Percentiles rank a stretch among this genome's conserved stretches.
Conservation (phyloP, 1,139 yeast genomes). For the Kodamaea plutei region DNA sequence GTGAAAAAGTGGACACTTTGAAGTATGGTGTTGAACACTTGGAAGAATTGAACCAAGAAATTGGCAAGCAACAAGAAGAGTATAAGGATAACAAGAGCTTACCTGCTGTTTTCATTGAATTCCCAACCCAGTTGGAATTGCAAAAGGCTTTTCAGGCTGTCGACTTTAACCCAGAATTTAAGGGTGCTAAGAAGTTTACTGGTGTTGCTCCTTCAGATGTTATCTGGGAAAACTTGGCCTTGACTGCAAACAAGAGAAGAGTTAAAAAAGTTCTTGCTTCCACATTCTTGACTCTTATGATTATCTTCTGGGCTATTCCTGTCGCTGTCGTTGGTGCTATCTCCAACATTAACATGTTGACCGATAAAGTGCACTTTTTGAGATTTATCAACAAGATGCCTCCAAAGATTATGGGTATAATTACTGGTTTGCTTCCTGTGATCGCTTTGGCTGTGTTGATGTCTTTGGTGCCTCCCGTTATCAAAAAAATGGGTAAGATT, state of each 20-base stretch:
- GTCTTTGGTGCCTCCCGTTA: slow-evolving; percentile 75
- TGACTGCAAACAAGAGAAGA: slow-evolving; percentile 40
- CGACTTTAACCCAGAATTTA: slow-evolving; percentile 63
- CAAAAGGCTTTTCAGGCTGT: slow-evolving; percentile 85
- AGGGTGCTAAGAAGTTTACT: slow-evolving; percentile 56
- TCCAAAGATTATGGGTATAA: slow-evolving; percentile 49
- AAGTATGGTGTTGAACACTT: slow-evolving; percentile 63
- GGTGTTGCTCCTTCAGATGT: slow-evolving; percentile 72
- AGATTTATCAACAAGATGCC: slow-evolving; percentile 66
- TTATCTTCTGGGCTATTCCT: slow-evolving; percentile 82
- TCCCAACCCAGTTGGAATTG: slow-evolving; percentile 80
- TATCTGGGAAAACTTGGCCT: slow-evolving; percentile 70
- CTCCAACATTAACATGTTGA: slow-evolving; percentile 66
- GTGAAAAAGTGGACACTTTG: slow-evolving; percentile 83
- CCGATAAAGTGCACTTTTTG: slow-evolving; percentile 57
- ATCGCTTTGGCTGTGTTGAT: slow-evolving; percentile 62
- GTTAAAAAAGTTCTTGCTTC: slow-evolving; percentile 37
- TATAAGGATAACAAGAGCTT: slow-evolving; percentile 44
- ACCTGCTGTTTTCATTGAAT: slow-evolving; percentile 81
- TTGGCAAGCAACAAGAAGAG: slow-evolving; percentile 53
- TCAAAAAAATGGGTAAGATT: slow-evolving; percentile 60
- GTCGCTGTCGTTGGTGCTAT: slow-evolving; percentile 80
- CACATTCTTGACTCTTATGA: slow-evolving; percentile 46
- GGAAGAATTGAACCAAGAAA: slow-evolving; percentile 63
- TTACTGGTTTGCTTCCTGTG: slow-evolving; percentile 77